Conservation (phyloP, 805 yeast species). For the Blastobotrys muscicola region DNA sequence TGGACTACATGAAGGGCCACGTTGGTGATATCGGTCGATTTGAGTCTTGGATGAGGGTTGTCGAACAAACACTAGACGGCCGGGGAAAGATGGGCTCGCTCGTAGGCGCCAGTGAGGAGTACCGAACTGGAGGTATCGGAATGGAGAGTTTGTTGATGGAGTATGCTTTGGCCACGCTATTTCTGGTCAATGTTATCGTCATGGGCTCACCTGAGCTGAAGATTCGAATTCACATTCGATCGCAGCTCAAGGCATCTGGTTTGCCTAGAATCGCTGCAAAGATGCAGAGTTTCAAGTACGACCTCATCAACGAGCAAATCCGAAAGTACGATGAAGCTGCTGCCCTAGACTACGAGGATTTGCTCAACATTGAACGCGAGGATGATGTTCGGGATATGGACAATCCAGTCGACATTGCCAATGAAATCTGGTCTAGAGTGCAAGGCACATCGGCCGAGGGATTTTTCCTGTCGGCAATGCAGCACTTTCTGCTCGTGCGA, state of each 20-base stretch:
- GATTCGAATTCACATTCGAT: slow-evolving; percentile 46
- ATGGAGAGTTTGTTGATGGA: slow-evolving; percentile 60
- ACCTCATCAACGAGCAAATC: slow-evolving; percentile 56
- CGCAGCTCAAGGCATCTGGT: slow-evolving; percentile 50
- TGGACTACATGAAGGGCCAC: slow-evolving; percentile 37
- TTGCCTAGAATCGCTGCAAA: slow-evolving; percentile 42
- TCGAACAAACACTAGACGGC: slow-evolving; percentile 65
- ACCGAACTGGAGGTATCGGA: slow-evolving; percentile 39
- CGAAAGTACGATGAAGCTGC: slow-evolving; percentile 48
- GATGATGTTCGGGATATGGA: slow-evolving; percentile 47
- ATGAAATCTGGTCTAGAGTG: slow-evolving; percentile 48
- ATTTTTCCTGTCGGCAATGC: slow-evolving; percentile 51
- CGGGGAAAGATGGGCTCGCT: slow-evolving; percentile 83
- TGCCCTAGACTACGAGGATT: slow-evolving; percentile 45
- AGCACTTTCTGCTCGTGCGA: slow-evolving; percentile 47
- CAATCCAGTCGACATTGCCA: slow-evolving; percentile 62
- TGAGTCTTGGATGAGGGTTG: slow-evolving; percentile 61
- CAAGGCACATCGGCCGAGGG: slow-evolving; percentile 51
- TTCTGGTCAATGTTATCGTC: slow-evolving; percentile 55
- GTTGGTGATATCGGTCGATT: slow-evolving; percentile 33
- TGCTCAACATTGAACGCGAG: slow-evolving; percentile 30
- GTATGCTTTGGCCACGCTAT: slow-evolving; percentile 60
- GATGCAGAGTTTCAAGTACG: slow-evolving; percentile 45
- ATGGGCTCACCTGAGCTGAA: slow-evolving; percentile 25
- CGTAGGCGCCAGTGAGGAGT: slow-evolving; percentile 88